Conservation (phyloP, 805 yeast genomes). For the Saccharomyces eubayanus region DNA sequence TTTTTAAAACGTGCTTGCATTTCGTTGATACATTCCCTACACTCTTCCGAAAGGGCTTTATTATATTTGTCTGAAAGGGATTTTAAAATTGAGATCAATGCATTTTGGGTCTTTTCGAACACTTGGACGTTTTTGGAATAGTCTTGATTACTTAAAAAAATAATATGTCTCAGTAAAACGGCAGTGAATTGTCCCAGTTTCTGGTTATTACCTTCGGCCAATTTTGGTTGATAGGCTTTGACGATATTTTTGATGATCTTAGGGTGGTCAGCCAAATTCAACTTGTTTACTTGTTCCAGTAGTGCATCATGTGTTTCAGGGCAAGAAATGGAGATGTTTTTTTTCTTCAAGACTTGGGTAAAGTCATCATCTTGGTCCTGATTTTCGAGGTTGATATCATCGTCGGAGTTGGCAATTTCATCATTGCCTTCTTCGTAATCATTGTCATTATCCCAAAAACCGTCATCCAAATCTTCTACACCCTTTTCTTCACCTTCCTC, state of each 20-base stretch:
- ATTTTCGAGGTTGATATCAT: constrained; percentile 32
- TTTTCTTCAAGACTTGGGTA: constrained; percentile 1
- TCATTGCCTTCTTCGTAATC: constrained; percentile 35
- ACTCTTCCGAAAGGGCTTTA: constrained; percentile 50
- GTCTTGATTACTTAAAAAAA: constrained; percentile 39
- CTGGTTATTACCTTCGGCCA: constrained; percentile 75
- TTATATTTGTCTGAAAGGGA: constrained; percentile 58
- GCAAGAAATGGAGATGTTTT: constrained; percentile 31
- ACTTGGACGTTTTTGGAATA: constrained; percentile 29
- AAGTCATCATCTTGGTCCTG: constrained; percentile 27
- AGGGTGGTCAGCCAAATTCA: constrained; percentile 37
- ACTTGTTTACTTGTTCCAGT: constrained; percentile 28
- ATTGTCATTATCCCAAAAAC: constrained; percentile 55
- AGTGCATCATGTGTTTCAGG: constrained; percentile 44
- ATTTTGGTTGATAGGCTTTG: constrained; percentile 59
- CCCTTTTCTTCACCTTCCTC: constrained; percentile 37
- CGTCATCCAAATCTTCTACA: constrained; percentile 64
- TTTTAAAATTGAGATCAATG: constrained; percentile 42
- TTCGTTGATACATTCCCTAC: constrained; percentile 48
- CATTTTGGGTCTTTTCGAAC: constrained; percentile 34
- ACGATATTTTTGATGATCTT: constrained; percentile 47
- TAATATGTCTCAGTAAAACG: constrained; percentile 53
- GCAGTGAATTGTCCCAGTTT: constrained; percentile 55
- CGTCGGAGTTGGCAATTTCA: constrained; percentile 35
- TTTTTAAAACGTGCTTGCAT: constrained; percentile 45